Evolutionary conservation across 805 yeast genomes (phyloP).

Genomic region (Yarrowia sp.): DNA sequence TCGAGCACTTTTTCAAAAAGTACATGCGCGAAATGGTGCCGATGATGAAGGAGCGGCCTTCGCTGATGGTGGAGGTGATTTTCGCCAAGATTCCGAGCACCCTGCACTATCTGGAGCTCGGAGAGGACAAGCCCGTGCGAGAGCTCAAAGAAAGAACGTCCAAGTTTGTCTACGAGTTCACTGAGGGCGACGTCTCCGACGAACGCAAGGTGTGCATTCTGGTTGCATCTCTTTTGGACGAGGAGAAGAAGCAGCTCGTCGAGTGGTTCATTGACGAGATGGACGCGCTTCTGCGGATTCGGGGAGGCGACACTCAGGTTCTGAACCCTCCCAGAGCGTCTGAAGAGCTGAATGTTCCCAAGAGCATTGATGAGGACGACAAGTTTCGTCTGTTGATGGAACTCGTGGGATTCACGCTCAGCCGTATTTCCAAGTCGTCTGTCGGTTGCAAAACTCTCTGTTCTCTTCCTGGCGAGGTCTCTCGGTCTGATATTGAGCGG

Average conservation of each 20-base stretch:
- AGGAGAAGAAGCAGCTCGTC: conserved; percentile 46
- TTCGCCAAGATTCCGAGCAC: conserved; percentile 53
- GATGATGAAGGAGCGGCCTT: conserved; percentile 51
- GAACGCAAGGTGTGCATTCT: conserved; percentile 53
- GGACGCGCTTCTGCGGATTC: not conserved
- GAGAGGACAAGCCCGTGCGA: conserved; percentile 47
- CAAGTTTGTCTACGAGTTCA: conserved; percentile 37
- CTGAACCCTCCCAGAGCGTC: conserved; percentile 7
- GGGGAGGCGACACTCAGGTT: conserved; percentile 40
- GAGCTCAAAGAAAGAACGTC: conserved; percentile 27
- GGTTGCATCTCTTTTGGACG: conserved; percentile 49
- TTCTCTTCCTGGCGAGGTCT: not conserved
- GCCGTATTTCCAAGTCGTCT: not conserved
- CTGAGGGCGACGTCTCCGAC: conserved; percentile 34
- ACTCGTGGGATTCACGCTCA: conserved; percentile 43
- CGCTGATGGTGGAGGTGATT: conserved; percentile 60
- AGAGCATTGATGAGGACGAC: conserved; percentile 41
- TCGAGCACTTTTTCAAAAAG: conserved; percentile 62
- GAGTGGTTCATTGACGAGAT: conserved; percentile 44
- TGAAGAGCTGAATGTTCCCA: not conserved
- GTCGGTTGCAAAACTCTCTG: conserved; percentile 3
- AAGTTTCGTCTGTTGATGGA: conserved; percentile 49
- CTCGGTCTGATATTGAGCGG: conserved; percentile 32
- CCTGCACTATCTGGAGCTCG: conserved; percentile 57
- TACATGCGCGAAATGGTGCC: conserved; percentile 59